Evolutionary conservation across 768 basidiomycete species (phyloP).

Genomic region (Tylopilus sp.): DNA sequence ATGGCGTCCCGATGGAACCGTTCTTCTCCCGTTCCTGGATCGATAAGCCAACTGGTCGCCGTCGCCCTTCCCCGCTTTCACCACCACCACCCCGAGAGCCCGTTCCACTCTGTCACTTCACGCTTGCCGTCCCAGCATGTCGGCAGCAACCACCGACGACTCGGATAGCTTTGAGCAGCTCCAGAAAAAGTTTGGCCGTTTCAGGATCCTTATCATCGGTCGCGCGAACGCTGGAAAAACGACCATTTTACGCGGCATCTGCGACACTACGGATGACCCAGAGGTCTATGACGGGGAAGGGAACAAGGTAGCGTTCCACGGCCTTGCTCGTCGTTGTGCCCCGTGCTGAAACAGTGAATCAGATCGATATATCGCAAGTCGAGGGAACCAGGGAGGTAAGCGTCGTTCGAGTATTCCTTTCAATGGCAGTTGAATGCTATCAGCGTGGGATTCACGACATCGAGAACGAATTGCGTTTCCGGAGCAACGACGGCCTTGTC

Average conservation of each 20-base stretch:
- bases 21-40: no score
- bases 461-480: conserved; percentile 3
- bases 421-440: no score
- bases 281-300: conserved; percentile 3
- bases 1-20: no score
- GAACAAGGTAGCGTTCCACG: neutral
- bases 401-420: no score
- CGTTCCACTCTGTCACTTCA: neutral
- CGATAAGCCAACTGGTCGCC: no score
- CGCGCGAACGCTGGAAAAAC: conserved; percentile 6
- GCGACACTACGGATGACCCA: conserved; percentile 1
- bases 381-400: conserved; percentile 1
- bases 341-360: neutral
- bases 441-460: conserved; percentile 2
- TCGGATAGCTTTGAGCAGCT: neutral
- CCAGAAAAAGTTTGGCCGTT: neutral
- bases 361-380: conserved; percentile 1
- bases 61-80: neutral
- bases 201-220: conserved; percentile 1
- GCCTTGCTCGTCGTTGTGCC: neutral
- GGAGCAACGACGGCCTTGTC: neutral
- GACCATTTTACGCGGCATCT: conserved; percentile 2
- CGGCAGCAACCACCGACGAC: neutral
- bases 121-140: neutral
- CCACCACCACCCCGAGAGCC: neutral